Base-by-base conservation (phyloP, 2,329 filamentous ascomycete species). In the Colletotrichum scovillei region DNA sequence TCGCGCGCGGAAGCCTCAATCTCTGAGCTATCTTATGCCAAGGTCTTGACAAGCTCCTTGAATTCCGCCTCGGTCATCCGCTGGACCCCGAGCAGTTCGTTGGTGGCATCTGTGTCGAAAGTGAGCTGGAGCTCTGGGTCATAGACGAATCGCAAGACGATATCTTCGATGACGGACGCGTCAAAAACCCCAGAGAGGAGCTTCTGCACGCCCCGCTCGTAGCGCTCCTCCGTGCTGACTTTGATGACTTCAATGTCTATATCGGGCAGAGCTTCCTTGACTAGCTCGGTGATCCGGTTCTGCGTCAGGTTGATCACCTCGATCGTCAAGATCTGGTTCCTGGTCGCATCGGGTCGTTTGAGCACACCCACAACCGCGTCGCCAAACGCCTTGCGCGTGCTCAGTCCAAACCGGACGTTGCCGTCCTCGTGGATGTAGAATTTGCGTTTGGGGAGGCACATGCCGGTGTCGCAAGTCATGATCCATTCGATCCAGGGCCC, bases 261-360 rank as follows among this genome's bases (percentile, higher is more conserved):
- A 22, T 63, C 46, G 26, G 65, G 65, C 57, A 68, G 38, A 42
- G 38, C 38, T 42, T 42, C 38, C 38, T 42, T 42, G 38, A 42
- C 74, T 6, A 75, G 63, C 46, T 75, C 80, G 2, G 90, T 76
- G 2, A 92, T 79, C 63, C 89, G 82, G 3, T 86, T 86, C 78
- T 90, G 87, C 1, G 85, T 86, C 0, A 85, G 83, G 26, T 82
- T 82, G 68, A 88, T 86, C 6, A 84, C 87, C 16, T 86, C 85
- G 19, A 91, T 77, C 72, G 85, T 88, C 52, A 92, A 80, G 75
- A 86, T 85, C 63, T 86, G 82, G 77, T 92, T 91, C 74, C 81
- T 85, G 0, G 88, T 90, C 59, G 84, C 80, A 1, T 84, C 81
- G 0, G 85, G 82, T 19, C 79, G 84, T 77, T 49, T 82, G 4